Conservation (phyloP, 257 asterid species). For the Fraxinus americana region DNA sequence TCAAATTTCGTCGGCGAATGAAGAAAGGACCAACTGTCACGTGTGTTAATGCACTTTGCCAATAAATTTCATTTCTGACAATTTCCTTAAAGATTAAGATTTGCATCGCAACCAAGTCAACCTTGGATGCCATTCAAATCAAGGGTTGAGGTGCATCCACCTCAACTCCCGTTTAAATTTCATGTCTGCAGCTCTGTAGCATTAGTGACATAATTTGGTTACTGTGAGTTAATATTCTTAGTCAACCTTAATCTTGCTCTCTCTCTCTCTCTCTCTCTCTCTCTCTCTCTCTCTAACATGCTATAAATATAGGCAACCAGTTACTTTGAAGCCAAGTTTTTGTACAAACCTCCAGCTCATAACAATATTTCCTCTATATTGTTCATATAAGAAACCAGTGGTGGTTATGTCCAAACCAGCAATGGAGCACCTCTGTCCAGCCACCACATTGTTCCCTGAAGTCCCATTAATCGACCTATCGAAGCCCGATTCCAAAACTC, state of each 20-base stretch:
- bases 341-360: no score
- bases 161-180: no score
- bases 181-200: no score
- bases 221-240: neutral
- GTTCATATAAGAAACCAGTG: conserved; percentile 27
- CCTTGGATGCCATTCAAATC: no score
- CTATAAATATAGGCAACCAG: neutral
- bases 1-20: no score
- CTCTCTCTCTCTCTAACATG: neutral
- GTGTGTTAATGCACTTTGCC: no score
- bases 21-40: no score
- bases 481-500: conserved; percentile 55
- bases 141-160: no score
- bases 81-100: neutral
- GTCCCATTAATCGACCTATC: conserved; percentile 80
- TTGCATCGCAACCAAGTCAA: neutral
- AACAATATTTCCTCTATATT: neutral
- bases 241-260: neutral
- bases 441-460: conserved; percentile 38
- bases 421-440: conserved; percentile 33
- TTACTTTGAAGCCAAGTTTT: neutral
- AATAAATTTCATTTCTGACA: neutral
- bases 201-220: neutral
- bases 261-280: neutral
- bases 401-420: conserved; percentile 48